Evolutionary conservation across 1,139 yeast genomes (phyloP).

Genomic region (Kurtzmaniella quercitrusa): DNA sequence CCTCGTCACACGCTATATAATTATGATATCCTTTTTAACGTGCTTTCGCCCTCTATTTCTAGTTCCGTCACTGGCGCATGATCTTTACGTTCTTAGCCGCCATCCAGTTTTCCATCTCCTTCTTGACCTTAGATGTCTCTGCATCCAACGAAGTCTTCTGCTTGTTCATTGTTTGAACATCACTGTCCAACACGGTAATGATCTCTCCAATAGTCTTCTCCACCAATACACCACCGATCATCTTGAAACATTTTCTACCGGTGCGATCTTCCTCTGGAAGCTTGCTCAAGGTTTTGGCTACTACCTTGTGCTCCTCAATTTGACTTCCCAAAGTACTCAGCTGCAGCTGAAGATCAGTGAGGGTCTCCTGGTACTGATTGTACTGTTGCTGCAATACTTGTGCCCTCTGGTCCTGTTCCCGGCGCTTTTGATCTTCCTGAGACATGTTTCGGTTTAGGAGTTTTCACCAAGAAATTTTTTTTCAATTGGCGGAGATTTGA

Average conservation of each 20-base stretch:
- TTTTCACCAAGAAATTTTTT: not conserved
- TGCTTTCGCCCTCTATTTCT: not conserved
- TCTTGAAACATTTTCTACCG: constrained; percentile 79
- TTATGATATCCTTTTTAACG: not conserved
- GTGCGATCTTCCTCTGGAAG: constrained; percentile 36
- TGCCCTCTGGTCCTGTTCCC: constrained; percentile 39
- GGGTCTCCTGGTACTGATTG: constrained; percentile 58
- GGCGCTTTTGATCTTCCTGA: constrained; percentile 10
- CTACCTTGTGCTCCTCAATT: constrained; percentile 40
- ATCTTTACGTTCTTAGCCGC: constrained; percentile 62
- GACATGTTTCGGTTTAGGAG: constrained; percentile 3
- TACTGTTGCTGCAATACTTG: constrained; percentile 55
- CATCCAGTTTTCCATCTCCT: constrained; percentile 67
- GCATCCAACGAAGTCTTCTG: constrained; percentile 43
- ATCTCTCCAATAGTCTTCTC: constrained; percentile 81
- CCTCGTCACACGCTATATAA: not conserved
- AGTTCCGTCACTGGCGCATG: constrained; percentile 20
- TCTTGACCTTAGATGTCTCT: constrained; percentile 43
- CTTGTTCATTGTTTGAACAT: constrained; percentile 42
- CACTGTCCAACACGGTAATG: constrained; percentile 59
- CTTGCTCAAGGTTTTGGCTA: constrained; percentile 28
- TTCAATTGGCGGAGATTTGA: not conserved
- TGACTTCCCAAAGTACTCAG: constrained; percentile 45
- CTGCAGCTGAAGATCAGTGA: constrained; percentile 55
- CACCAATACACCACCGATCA: constrained; percentile 91